These are phyloP conservation scores for Purshia tridentata DNA, from an alignment of 306 rosid species.

Conservation along the genomic window DNA sequence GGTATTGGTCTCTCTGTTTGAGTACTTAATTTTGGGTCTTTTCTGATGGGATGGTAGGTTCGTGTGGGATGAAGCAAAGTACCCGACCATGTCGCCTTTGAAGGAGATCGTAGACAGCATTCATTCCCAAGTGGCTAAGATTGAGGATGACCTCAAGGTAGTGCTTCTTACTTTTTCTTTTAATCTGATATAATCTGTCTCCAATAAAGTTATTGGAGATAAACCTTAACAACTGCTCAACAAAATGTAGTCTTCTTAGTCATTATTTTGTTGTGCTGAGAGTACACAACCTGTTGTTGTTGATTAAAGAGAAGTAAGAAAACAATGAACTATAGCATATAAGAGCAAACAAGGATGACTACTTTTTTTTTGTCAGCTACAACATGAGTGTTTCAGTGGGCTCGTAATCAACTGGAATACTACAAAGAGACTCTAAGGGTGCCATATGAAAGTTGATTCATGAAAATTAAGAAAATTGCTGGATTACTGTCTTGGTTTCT, in stretches of 20 bases:
- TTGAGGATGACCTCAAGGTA: conserved; percentile 96
- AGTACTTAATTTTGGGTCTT: conserved; percentile 13
- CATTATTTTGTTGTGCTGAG: neutral
- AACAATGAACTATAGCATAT: neutral
- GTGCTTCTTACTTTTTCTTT: conserved; percentile 1
- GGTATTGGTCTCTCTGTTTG: neutral
- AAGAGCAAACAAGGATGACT: neutral
- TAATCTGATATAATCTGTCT: neutral
- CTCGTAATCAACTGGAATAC: neutral
- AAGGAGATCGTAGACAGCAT: conserved; percentile 70
- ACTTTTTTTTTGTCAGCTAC: neutral
- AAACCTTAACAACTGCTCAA: neutral
- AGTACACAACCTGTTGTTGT: neutral
- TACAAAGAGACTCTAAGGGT: neutral
- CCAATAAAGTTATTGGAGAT: neutral
- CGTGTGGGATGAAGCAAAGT: conserved; percentile 95
- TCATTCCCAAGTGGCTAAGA: conserved; percentile 82
- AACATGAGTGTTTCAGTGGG: neutral
- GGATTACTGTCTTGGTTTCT: neutral
- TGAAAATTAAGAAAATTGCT: neutral
- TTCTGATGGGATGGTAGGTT: conserved; percentile 40
- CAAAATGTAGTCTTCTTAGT: neutral
- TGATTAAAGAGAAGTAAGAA: neutral
- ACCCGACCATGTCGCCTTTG: conserved; percentile 83
- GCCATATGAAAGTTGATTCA: neutral